Percentiles rank a stretch among this genome's conserved stretches.
phyloP scores from a whole-genome alignment of 1,284 basidiomycete genomes.

The Ustilago xerochloae region DNA sequence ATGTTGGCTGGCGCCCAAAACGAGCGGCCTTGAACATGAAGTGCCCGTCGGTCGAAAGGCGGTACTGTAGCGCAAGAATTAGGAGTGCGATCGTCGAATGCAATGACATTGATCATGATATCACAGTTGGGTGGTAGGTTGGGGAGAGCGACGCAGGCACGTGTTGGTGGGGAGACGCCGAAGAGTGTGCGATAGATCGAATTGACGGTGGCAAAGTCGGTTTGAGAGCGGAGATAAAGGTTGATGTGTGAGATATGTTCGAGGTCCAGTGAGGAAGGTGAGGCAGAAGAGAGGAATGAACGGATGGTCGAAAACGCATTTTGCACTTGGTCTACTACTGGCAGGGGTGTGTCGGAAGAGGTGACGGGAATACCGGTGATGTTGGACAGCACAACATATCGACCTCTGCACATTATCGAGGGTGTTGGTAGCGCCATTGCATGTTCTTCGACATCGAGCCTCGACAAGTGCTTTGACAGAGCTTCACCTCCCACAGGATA shows the following conservation, averaged over 20 bases:
- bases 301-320: conserved; percentile 19
- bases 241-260: conserved; percentile 78
- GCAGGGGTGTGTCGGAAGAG: background rate
- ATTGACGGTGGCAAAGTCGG: conserved; percentile 52
- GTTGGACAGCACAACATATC: conserved; percentile 34
- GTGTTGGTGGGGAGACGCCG: conserved; percentile 88
- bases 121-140: conserved; percentile 12
- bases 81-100: conserved; percentile 10
- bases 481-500: background rate
- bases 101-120: conserved; percentile 23
- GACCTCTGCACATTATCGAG: conserved; percentile 16
- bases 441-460: background rate
- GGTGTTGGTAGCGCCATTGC: conserved; percentile 1
- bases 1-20: conserved; percentile 99
- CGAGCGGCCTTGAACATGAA: conserved; percentile 93
- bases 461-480: background rate
- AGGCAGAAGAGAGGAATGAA: conserved; percentile 2
- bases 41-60: conserved; percentile 67
- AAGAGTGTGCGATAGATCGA: conserved; percentile 82
- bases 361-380: conserved; percentile 13
- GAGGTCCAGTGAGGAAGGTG: conserved; percentile 63
- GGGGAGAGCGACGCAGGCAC: conserved; percentile 84
- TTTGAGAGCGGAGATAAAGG: conserved; percentile 76
- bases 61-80: background rate
- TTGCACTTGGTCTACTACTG: conserved; percentile 27